phyloP scores from a whole-genome alignment of 352 stramenopile genomes.

The Elongisporangium anandrum region DNA sequence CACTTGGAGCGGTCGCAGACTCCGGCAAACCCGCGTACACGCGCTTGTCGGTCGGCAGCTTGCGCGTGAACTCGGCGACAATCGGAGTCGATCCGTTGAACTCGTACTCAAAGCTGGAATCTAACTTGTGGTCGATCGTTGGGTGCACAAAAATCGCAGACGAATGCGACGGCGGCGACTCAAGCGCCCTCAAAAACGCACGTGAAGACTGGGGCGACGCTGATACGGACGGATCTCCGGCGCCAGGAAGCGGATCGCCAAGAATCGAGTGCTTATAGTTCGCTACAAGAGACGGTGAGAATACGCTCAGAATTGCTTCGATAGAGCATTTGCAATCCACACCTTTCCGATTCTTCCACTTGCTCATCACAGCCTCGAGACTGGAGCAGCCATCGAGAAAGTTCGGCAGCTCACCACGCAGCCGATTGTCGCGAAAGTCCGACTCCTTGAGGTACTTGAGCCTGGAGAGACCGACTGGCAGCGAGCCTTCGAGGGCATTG shows the following conservation, averaged over 20 bases:
- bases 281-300: slow-evolving; percentile 13
- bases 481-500: slow-evolving; percentile 65
- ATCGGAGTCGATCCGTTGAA: slow-evolving; percentile 42
- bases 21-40: slow-evolving; percentile 2
- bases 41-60: slow-evolving; percentile 20
- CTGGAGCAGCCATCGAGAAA: slow-evolving; percentile 78
- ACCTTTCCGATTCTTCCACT: slow-evolving; percentile 81
- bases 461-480: slow-evolving; percentile 58
- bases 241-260: slow-evolving; percentile 52
- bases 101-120: slow-evolving; percentile 52
- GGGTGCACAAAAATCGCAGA: slow-evolving; percentile 55
- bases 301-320: background rate
- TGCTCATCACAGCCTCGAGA: slow-evolving; percentile 72
- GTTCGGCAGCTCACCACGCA: slow-evolving; percentile 73
- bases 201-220: slow-evolving; percentile 26
- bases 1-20: background rate
- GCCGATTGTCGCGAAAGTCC: slow-evolving; percentile 74
- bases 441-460: slow-evolving; percentile 80
- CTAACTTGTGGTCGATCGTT: slow-evolving; percentile 47
- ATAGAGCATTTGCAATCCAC: too few relatives aligned
- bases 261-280: slow-evolving; percentile 71
- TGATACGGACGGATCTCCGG: slow-evolving; percentile 18
- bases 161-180: slow-evolving; percentile 49
- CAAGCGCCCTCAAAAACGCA: slow-evolving; percentile 50
- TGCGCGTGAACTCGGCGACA: slow-evolving; percentile 42